These are phyloP conservation scores for Sherardia arvensis DNA, from an alignment of 257 asterid species.

Conservation along the genomic window DNA sequence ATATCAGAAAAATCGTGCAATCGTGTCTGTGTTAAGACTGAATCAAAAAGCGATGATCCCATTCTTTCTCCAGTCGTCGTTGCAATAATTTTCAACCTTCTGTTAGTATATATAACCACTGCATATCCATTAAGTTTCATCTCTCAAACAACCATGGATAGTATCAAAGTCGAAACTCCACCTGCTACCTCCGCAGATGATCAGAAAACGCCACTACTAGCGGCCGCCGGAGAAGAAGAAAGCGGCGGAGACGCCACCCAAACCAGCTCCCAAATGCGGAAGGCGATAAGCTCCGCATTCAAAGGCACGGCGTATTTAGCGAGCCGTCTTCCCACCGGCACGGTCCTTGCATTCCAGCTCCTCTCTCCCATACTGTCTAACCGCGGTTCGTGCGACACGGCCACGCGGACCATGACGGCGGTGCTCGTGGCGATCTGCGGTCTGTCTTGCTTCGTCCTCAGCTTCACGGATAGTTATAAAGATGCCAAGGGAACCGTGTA, in stretches of 20 bases:
- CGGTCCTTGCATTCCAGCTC: constrained; percentile 12
- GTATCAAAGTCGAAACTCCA: background rate
- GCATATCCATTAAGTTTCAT: background rate
- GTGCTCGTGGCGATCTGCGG: constrained; percentile 13
- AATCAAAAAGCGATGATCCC: no score
- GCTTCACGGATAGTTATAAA: constrained; percentile 17
- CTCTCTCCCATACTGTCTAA: constrained; percentile 14
- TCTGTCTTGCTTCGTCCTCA: constrained; percentile 14
- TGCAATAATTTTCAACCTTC: background rate
- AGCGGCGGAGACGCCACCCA: background rate
- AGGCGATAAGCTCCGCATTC: constrained; percentile 4
- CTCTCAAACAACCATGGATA: background rate
- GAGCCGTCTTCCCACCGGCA: constrained; percentile 13
- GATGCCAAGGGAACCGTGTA: constrained; percentile 11
- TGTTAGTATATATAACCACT: background rate
- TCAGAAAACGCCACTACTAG: background rate
- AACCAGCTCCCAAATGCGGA: background rate
- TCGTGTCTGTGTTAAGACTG: background rate
- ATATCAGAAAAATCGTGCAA: background rate
- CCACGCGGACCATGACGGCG: constrained; percentile 11
- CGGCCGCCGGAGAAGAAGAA: background rate
- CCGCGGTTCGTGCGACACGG: constrained; percentile 9
- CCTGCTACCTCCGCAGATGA: background rate
- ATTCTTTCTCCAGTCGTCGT: no score
- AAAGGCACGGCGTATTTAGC: constrained; percentile 9